Evolutionary conservation across 257 asterid species (phyloP).

Genomic region (Orobanche coerulescens): DNA sequence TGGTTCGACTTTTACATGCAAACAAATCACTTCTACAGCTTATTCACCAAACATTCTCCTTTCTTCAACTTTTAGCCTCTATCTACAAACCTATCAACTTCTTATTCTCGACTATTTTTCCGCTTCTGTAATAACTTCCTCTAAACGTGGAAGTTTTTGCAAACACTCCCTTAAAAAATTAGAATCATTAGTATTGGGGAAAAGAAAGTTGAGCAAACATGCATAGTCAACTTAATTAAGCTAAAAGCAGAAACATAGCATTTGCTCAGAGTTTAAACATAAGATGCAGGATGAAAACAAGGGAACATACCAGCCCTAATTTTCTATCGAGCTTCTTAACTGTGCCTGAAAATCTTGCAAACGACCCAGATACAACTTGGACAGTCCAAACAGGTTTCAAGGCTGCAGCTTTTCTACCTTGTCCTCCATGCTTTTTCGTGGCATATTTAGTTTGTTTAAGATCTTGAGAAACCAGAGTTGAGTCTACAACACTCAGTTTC

Average conservation of each 20-base stretch:
- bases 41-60: background rate
- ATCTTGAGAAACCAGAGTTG: constrained; percentile 26
- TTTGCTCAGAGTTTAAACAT: background rate
- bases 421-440: constrained; percentile 33
- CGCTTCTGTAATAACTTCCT: background rate
- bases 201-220: background rate
- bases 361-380: constrained; percentile 67
- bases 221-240: background rate
- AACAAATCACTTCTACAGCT: background rate
- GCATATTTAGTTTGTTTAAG: constrained; percentile 17
- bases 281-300: constrained; percentile 12
- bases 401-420: constrained; percentile 41
- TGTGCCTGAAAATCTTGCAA: constrained; percentile 90
- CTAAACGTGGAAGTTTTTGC: background rate
- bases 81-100: background rate
- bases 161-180: background rate
- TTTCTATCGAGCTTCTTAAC: constrained; percentile 61
- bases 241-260: too few species aligned
- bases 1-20: background rate
- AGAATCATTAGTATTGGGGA: background rate
- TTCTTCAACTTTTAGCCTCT: background rate
- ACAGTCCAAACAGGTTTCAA: constrained; percentile 55
- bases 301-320: constrained; percentile 50
- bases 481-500: constrained; percentile 24
- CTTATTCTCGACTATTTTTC: background rate